Evolutionary conservation across 2,329 filamentous ascomycete species (phyloP).

Genomic region (Arthrobotrys musiformis): DNA sequence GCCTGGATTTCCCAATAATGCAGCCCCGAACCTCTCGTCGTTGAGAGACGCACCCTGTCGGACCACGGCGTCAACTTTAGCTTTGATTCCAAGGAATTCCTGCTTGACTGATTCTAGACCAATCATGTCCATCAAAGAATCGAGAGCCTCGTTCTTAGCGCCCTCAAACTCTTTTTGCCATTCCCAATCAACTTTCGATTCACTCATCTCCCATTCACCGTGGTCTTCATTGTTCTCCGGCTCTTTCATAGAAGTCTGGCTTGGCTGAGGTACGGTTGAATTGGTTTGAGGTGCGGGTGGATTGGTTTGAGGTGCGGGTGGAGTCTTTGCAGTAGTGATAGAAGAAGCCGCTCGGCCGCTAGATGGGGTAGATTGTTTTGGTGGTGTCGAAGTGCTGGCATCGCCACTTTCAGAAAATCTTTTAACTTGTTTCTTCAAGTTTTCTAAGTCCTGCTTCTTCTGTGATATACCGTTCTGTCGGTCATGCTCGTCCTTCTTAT

Average conservation of each 20-base stretch:
- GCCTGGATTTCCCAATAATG: conserved; percentile 78
- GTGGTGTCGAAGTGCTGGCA: conserved; percentile 22
- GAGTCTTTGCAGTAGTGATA: conserved; percentile 27
- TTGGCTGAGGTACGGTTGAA: conserved; percentile 22
- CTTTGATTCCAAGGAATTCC: conserved; percentile 72
- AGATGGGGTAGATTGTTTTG: conserved; percentile 16
- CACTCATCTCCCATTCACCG: conserved; percentile 38
- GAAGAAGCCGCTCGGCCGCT: conserved; percentile 12
- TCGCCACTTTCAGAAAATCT: conserved; percentile 27
- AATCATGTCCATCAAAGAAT: conserved; percentile 75
- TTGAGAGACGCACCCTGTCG: conserved; percentile 70
- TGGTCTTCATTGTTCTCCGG: conserved; percentile 27
- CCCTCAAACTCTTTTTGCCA: conserved; percentile 69
- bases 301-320: conserved; percentile 20
- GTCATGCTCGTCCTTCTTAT: conserved; percentile 64
- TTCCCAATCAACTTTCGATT: conserved; percentile 72
- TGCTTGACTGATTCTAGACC: conserved; percentile 76
- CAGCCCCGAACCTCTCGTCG: conserved; percentile 71
- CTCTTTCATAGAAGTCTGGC: conserved; percentile 37
- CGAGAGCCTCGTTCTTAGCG: conserved; percentile 68
- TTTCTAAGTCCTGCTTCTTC: conserved; percentile 65
- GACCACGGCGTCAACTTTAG: conserved; percentile 70
- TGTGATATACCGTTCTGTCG: conserved; percentile 65
- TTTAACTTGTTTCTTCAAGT: conserved; percentile 61
- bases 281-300: conserved; percentile 22